Conservation (phyloP, 176 grass and related monocot species). For the Panicum miliaceum region DNA sequence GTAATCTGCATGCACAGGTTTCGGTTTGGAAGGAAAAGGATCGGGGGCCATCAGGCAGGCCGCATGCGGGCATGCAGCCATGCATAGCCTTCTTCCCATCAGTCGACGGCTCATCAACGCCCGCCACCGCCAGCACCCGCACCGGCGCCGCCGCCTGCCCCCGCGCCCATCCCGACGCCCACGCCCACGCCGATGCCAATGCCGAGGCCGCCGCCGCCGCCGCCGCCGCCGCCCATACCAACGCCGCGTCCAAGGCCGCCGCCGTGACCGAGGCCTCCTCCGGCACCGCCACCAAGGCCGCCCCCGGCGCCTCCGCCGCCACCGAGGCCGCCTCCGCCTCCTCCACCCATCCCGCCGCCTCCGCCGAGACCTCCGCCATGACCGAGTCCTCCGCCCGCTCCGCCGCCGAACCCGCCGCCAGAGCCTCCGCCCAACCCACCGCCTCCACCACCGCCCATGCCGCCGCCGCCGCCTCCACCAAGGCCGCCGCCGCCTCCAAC, state of each 20-base stretch:
- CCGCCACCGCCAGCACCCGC: constrained; percentile 34
- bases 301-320: background rate
- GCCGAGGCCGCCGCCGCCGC: constrained; percentile 19
- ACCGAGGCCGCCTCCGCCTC: constrained; percentile 1
- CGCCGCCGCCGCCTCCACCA: background rate
- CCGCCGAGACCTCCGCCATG: background rate
- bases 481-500: background rate
- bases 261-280: constrained; percentile 26
- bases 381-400: background rate
- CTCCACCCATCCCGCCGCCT: background rate
- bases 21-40: background rate
- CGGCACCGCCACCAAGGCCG: constrained; percentile 1
- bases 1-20: background rate
- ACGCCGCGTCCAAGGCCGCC: background rate
- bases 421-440: constrained; percentile 16
- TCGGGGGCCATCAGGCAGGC: background rate
- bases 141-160: constrained; percentile 18
- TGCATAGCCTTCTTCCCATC: too few species aligned
- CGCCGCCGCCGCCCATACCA: too few species aligned
- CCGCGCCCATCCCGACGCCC: background rate
- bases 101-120: background rate
- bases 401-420: background rate
- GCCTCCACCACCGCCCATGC: too few species aligned
- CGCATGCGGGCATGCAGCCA: background rate
- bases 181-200: constrained; percentile 38